A percentile compares a stretch with the other conserved stretches of the same genome.
Conservation (phyloP, 2,329 filamentous ascomycete genomes). For the Cladophialophora yegresii region DNA sequence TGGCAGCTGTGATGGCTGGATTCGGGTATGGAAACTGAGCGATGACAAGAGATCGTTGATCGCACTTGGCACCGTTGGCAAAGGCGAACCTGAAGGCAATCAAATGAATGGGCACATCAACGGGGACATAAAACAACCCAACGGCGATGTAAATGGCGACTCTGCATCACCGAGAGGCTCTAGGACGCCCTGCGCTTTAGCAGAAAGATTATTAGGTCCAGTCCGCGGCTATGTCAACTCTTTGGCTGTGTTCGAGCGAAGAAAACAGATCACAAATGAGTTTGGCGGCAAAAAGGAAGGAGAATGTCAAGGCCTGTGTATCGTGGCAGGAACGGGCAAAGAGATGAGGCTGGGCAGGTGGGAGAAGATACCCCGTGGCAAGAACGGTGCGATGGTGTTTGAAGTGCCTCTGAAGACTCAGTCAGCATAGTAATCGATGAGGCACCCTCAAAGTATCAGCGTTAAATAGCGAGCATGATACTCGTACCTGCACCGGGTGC, state of each 20-base stretch:
- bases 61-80: conserved; percentile 66
- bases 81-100: conserved; percentile 26
- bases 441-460: background rate
- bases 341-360: conserved; percentile 84
- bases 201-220: conserved; percentile 31
- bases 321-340: conserved; percentile 83
- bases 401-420: conserved; percentile 63
- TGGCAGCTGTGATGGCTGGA: conserved; percentile 89
- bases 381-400: conserved; percentile 85
- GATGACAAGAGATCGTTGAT: conserved; percentile 81
- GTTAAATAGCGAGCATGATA: background rate
- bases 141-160: conserved; percentile 23
- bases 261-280: conserved; percentile 65
- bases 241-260: conserved; percentile 81
- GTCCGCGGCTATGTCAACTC: conserved; percentile 76
- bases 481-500: background rate
- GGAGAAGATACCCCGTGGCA: conserved; percentile 63
- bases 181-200: conserved; percentile 63
- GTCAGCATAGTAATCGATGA: background rate
- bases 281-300: conserved; percentile 47
- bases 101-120: conserved; percentile 19
- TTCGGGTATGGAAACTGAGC: conserved; percentile 81
- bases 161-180: conserved; percentile 52
- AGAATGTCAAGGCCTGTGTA: conserved; percentile 64
- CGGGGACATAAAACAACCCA: background rate